Percentiles rank a stretch among this genome's conserved stretches.
Evolutionary conservation across 2,329 filamentous ascomycete species (phyloP).

Genomic region (Aureobasidium vineae): DNA sequence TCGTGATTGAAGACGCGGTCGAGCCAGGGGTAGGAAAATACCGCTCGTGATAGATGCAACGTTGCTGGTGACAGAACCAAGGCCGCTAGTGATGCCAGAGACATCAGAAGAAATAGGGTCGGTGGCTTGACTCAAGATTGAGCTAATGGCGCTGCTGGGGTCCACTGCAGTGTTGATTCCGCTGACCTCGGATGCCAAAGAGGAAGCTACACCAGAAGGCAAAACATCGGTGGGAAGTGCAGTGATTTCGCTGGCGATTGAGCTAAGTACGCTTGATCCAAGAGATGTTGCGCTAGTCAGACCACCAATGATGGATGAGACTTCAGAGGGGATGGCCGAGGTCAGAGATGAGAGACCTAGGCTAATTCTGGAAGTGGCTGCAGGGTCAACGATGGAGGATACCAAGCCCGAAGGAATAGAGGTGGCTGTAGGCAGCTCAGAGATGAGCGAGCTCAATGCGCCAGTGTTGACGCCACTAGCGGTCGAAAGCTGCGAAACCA

Average conservation of each 20-base stretch:
- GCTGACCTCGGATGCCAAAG: slow-evolving; percentile 2
- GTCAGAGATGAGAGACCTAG: neutral
- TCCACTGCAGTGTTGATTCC: neutral
- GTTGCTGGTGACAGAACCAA: neutral
- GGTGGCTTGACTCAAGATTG: slow-evolving; percentile 1
- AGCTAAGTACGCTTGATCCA: neutral
- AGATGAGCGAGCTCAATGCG: slow-evolving; percentile 22
- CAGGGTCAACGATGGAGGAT: neutral
- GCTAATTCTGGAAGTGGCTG: neutral
- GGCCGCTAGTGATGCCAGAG: neutral
- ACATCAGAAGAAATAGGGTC: neutral
- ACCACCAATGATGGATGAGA: neutral
- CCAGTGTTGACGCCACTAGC: neutral
- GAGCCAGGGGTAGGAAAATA: neutral
- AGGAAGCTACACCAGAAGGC: slow-evolving; percentile 3
- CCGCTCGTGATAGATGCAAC: neutral
- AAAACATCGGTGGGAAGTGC: neutral
- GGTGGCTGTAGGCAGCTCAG: slow-evolving; percentile 7
- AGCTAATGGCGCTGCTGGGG: neutral
- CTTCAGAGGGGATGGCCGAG: neutral
- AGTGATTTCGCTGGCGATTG: neutral
- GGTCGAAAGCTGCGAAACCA: slow-evolving; percentile 3
- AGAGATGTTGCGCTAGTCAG: neutral
- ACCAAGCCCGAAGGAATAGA: too few species aligned
- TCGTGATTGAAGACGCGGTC: neutral